These are phyloP conservation scores for Aphanocladium album DNA, from an alignment of 2,329 filamentous ascomycete genomes.

Conservation along the genomic window DNA sequence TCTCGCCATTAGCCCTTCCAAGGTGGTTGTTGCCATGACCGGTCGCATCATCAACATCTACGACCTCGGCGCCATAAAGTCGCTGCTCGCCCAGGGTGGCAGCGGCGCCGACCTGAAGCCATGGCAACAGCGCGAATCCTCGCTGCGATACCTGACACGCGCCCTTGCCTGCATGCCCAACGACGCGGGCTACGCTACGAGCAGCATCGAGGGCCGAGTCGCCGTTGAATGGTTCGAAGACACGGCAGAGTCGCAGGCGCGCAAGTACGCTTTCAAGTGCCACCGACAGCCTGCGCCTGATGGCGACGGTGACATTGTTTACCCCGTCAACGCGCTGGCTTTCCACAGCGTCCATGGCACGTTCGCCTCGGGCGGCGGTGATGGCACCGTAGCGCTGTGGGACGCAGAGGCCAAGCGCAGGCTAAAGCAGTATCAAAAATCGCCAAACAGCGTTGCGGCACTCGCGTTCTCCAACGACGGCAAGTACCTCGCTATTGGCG, in stretches of 20 bases:
- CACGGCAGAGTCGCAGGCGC: conserved; percentile 74
- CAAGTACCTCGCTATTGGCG: conserved; percentile 69
- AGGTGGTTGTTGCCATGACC: conserved; percentile 93
- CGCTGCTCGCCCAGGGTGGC: conserved; percentile 43
- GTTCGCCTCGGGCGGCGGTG: conserved; percentile 84
- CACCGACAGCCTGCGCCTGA: conserved; percentile 71
- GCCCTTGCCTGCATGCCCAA: conserved; percentile 95
- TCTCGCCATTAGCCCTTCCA: conserved; percentile 68
- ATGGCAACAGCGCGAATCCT: conserved; percentile 91
- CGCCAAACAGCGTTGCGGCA: conserved; percentile 71
- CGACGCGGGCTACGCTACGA: conserved; percentile 87
- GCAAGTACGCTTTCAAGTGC: conserved; percentile 99
- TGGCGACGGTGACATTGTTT: conserved; percentile 71
- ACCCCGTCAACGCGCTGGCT: conserved; percentile 82
- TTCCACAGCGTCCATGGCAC: conserved; percentile 82
- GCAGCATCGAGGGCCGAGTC: conserved; percentile 89
- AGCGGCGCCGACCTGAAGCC: conserved; percentile 56
- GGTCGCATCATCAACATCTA: conserved; percentile 92
- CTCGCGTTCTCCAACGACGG: conserved; percentile 75
- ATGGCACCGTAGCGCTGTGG: conserved; percentile 90
- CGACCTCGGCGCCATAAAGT: conserved; percentile 66
- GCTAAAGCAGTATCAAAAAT: conserved; percentile 84
- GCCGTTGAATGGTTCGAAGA: conserved; percentile 98
- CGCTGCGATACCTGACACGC: conserved; percentile 91
- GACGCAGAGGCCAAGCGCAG: conserved; percentile 86